phyloP scores from a whole-genome alignment of 257 asterid genomes.

The Solanum medicagineum region DNA sequence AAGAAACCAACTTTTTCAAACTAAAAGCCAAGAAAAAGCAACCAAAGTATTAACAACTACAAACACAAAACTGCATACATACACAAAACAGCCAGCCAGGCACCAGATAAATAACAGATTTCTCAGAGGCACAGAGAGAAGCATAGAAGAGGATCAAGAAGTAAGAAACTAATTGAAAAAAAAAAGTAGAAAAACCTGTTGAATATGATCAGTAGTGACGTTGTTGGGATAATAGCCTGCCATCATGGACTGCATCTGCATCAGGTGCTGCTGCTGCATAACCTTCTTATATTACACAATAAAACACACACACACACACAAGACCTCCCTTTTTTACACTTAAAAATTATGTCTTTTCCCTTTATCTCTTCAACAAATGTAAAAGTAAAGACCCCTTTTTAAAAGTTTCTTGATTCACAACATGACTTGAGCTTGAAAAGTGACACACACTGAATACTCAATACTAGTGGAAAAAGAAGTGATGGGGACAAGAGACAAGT shows the following conservation, averaged over 20 bases:
- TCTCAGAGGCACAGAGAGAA: neutral
- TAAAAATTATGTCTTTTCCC: neutral
- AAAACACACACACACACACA: constrained; percentile 6
- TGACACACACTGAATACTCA: neutral
- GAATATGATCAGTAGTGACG: constrained; percentile 98
- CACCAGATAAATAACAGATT: neutral
- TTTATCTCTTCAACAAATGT: neutral
- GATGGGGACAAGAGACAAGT: constrained; percentile 6
- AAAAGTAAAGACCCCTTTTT: neutral
- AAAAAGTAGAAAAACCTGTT: constrained; percentile 43
- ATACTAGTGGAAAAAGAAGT: neutral
- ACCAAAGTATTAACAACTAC: neutral
- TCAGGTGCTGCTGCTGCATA: constrained; percentile 85
- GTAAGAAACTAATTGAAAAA: neutral
- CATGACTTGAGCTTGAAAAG: constrained; percentile 12
- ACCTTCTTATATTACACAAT: constrained; percentile 29
- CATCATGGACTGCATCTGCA: constrained; percentile 99
- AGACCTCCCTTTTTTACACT: neutral
- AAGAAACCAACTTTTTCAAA: neutral
- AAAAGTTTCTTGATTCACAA: constrained; percentile 2
- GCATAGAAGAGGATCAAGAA: neutral
- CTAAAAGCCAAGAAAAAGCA: neutral
- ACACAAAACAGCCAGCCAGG: neutral
- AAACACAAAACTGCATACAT: neutral
- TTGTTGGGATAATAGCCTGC: constrained; percentile 93